Percentiles rank a stretch among this genome's conserved stretches.
phyloP scores from a whole-genome alignment of 371 early-diverging fungal genomes.

The Chytridium lagenaria region DNA sequence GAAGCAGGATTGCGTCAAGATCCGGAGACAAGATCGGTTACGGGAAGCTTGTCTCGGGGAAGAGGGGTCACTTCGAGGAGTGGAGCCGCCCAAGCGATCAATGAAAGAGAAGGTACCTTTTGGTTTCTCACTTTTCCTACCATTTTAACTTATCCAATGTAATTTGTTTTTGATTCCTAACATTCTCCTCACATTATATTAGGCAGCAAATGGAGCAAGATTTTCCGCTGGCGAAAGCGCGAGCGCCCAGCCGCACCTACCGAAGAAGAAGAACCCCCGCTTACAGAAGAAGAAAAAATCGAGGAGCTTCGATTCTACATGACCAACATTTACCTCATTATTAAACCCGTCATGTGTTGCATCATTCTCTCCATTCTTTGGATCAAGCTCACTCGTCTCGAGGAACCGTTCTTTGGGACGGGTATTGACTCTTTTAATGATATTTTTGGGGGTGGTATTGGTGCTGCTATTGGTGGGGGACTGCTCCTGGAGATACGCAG shows the following conservation, averaged over 20 bases:
- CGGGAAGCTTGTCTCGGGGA: constrained; percentile 5
- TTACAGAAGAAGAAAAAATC: constrained; percentile 45
- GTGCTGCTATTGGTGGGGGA: constrained; percentile 32
- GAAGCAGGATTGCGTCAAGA: neutral
- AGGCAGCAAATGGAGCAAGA: neutral
- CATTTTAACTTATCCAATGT: no score
- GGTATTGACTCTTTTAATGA: constrained; percentile 27
- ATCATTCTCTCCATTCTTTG: constrained; percentile 80
- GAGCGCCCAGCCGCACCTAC: neutral
- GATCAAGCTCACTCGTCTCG: constrained; percentile 71
- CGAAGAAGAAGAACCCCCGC: constrained; percentile 24
- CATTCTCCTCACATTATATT: no score
- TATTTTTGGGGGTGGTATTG: constrained; percentile 35
- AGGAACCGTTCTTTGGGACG: constrained; percentile 33
- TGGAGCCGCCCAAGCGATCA: constrained; percentile 32
- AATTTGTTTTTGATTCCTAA: no score
- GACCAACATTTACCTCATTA: constrained; percentile 78
- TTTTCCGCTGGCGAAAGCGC: neutral
- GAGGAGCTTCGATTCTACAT: constrained; percentile 77
- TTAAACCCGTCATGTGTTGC: constrained; percentile 79
- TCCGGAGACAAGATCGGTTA: constrained; percentile 3
- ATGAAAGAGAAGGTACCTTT: constrained; percentile 27
- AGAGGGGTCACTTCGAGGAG: constrained; percentile 19
- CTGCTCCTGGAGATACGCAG: constrained; percentile 15
- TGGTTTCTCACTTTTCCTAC: neutral